These are phyloP conservation scores for Phoma sp. DNA, from an alignment of 2,329 filamentous ascomycete species.

Conservation along the genomic window DNA sequence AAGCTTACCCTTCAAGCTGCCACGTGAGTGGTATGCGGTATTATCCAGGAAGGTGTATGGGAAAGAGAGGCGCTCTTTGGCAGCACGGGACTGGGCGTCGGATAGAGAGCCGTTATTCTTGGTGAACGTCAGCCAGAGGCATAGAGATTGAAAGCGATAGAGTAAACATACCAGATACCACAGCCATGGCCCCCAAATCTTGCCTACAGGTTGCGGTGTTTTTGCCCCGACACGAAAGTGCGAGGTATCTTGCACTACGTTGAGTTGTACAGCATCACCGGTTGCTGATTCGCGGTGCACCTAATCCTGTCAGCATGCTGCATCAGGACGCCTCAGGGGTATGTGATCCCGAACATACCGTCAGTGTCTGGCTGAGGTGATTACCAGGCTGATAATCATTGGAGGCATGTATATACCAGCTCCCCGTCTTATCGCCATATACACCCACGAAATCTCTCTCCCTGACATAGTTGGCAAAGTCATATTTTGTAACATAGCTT, in stretches of 20 bases:
- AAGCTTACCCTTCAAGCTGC: constrained; percentile 50
- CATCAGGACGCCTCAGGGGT: too few species aligned
- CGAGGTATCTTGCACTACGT: constrained; percentile 57
- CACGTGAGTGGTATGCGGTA: constrained; percentile 52
- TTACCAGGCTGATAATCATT: constrained; percentile 49
- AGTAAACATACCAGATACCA: constrained; percentile 28
- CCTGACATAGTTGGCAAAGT: constrained; percentile 46
- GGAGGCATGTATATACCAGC: constrained; percentile 53
- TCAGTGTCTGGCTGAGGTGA: constrained; percentile 57
- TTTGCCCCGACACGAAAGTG: constrained; percentile 24
- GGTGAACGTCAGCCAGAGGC: background rate
- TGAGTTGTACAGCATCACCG: constrained; percentile 56
- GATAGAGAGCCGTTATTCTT: constrained; percentile 53
- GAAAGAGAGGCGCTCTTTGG: constrained; percentile 48
- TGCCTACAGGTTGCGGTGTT: constrained; percentile 33
- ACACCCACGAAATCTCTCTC: constrained; percentile 53
- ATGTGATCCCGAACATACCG: constrained; percentile 15
- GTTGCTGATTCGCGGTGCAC: constrained; percentile 55
- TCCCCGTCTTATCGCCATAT: constrained; percentile 53
- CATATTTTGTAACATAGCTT: constrained; percentile 57
- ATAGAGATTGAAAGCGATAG: background rate
- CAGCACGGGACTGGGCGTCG: constrained; percentile 47
- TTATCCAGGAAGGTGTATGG: constrained; percentile 54
- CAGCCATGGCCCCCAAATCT: constrained; percentile 35
- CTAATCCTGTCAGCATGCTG: constrained; percentile 3